phyloP scores from a whole-genome alignment of 108 stramenopile species.

The Aureococcus anophagefferens region DNA sequence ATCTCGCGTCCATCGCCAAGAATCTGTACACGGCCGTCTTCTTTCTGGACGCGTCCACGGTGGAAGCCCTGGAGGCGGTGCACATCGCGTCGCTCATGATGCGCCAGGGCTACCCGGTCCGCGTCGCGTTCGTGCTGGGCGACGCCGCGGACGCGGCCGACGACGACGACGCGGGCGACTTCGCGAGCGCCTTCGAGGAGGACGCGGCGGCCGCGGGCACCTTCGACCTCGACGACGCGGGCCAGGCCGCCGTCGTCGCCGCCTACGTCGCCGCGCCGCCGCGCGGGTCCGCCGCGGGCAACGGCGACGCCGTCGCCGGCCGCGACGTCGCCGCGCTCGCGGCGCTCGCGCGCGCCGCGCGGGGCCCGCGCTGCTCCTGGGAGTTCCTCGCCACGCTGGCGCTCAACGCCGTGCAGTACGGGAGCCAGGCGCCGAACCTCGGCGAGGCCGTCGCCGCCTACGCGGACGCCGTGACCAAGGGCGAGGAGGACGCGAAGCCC shows the following conservation, averaged over 20 bases:
- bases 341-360: not conserved
- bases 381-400: not conserved
- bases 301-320: too few species aligned
- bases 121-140: slow-evolving; percentile 37
- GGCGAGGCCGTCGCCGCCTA: not conserved
- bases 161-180: not conserved
- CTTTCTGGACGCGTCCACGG: slow-evolving; percentile 23
- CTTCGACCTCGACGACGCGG: too few species aligned
- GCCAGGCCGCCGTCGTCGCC: not conserved
- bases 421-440: not conserved
- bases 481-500: not conserved
- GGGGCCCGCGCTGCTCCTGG: not conserved
- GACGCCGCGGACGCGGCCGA: not conserved
- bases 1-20: slow-evolving; percentile 24
- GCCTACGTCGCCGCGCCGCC: not conserved
- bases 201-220: not conserved
- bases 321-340: not conserved
- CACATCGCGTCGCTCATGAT: slow-evolving; percentile 13
- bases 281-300: not conserved
- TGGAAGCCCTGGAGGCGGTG: slow-evolving; percentile 12
- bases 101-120: slow-evolving; percentile 25
- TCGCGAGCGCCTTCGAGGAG: not conserved
- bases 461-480: not conserved
- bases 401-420: not conserved
- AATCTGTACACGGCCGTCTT: slow-evolving; percentile 40